These are phyloP conservation scores for Tetradesmus lagerheimii DNA, from an alignment of 139 green algal genomes.

Conservation along the genomic window DNA sequence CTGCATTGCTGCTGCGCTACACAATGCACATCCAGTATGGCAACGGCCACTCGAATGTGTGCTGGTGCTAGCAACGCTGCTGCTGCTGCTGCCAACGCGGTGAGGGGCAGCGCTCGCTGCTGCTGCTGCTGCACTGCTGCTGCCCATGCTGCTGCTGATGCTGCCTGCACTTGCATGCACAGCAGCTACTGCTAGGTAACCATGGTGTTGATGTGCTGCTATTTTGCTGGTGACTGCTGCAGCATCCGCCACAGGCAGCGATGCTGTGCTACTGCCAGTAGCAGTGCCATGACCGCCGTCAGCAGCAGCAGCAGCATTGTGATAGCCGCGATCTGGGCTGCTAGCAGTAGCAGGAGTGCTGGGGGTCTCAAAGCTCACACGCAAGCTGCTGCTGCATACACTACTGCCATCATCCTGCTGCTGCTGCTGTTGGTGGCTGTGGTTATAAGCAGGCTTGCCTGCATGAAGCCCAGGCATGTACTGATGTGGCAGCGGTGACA, in stretches of 20 bases:
- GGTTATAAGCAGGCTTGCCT: neutral
- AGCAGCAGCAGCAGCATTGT: neutral
- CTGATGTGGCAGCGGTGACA: constrained; percentile 10
- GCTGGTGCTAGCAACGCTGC: constrained; percentile 4
- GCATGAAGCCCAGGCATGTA: neutral
- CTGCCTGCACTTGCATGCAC: constrained; percentile 23
- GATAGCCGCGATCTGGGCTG: neutral
- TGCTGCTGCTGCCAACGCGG: neutral
- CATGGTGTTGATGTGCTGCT: neutral
- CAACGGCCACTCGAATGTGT: neutral
- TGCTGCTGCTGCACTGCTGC: constrained; percentile 5
- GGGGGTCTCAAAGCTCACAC: neutral
- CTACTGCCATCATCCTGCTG: constrained; percentile 32
- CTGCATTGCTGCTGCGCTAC: constrained; percentile 1
- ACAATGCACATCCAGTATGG: neutral
- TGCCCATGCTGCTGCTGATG: constrained; percentile 41
- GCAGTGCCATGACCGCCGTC: neutral
- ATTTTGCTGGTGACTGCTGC: neutral
- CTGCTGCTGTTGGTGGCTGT: constrained; percentile 10
- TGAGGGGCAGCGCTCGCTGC: neutral
- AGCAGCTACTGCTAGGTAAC: neutral
- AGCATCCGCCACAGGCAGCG: neutral
- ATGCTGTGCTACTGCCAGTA: neutral
- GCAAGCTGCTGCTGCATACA: neutral
- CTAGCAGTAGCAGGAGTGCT: neutral